Base-by-base conservation (phyloP, 352 stramenopile species). In the Globisporangium paroecandrum region DNA sequence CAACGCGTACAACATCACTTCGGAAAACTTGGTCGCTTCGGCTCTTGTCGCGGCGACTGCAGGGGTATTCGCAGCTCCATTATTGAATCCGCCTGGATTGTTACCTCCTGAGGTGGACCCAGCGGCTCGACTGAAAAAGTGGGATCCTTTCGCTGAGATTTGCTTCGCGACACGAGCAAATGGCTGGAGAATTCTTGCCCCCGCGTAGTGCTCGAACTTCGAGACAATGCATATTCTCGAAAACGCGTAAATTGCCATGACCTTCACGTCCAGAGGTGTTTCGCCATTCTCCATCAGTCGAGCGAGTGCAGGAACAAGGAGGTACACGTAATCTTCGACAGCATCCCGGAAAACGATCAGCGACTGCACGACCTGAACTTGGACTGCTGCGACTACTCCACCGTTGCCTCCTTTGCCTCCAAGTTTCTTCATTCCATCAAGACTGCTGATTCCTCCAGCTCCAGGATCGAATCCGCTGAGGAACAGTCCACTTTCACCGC, bases 241-340 rank as follows among this genome's bases (percentile, higher is more conserved):
- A 29, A 94, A 69, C 10, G 87, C 81, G 59, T 93, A 89, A 32
- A 93, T 79, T 0, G 81, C 81, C 5, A 82, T 89, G 32, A 90
- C 85, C 64, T 95, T 88, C 22, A 93, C 89, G 49, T 92, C 77
- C 57, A 90, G 69, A 0, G 89, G 72, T 25, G 88, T 96, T 13
- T 98, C 89, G 13, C 98, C 69, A 62, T 86, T 92, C 68, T 99
- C 96, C 68, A 95, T 89, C 9, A 99, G 76, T 41, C 97, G 95
- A 49, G 98, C 79, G 7, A 99, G 77, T 4, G 93, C 90, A 49
- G 97, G 96, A 4, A 99, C 76, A 13, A 99, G 65, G 66, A 99
- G 73, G 74, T 98, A 97, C 12, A 99, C 84, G 72, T 98, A 97
- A 56, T 98, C 94, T 18, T 94, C 85, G 4, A 99, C 87, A 0